Conservation (phyloP, 495 filamentous ascomycete species). For the Arthonia radiata region DNA sequence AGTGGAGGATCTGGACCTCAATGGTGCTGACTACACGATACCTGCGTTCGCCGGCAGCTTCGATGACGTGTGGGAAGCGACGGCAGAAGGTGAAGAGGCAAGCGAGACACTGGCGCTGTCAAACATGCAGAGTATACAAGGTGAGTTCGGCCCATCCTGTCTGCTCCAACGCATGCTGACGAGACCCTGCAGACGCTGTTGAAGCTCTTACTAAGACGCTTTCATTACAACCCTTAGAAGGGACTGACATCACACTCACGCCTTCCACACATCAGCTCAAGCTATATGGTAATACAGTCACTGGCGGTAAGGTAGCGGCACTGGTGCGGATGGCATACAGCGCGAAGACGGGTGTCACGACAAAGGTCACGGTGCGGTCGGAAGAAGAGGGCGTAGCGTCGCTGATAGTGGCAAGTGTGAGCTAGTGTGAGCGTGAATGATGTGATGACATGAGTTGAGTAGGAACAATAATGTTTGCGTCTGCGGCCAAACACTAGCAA, state of each 20-base stretch:
- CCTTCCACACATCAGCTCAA: conserved; percentile 84
- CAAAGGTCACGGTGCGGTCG: conserved; percentile 70
- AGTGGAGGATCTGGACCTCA: conserved; percentile 79
- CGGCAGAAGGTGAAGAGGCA: conserved; percentile 60
- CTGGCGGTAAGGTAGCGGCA: conserved; percentile 68
- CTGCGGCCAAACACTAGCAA: too few relatives aligned
- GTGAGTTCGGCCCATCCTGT: conserved; percentile 25
- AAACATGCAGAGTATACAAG: conserved; percentile 74
- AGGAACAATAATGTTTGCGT: too few relatives aligned
- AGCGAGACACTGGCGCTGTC: conserved; percentile 79
- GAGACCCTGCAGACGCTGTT: conserved; percentile 45
- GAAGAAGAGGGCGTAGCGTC: conserved; percentile 84
- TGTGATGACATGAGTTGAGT: too few relatives aligned
- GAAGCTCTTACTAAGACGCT: conserved; percentile 70
- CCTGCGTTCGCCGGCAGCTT: conserved; percentile 88
- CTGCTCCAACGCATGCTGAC: background rate
- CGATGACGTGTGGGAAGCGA: conserved; percentile 82
- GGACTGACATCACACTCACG: conserved; percentile 68
- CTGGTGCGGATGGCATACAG: conserved; percentile 84
- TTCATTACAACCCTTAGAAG: conserved; percentile 81
- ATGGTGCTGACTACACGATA: conserved; percentile 77
- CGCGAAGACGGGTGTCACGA: conserved; percentile 74
- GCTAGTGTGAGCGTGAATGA: conserved; percentile 31
- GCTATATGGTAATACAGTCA: conserved; percentile 85
- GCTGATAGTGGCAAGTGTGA: conserved; percentile 61